Base-by-base conservation (phyloP, 306 rosid genomes). In the Cucurbita moschata region DNA sequence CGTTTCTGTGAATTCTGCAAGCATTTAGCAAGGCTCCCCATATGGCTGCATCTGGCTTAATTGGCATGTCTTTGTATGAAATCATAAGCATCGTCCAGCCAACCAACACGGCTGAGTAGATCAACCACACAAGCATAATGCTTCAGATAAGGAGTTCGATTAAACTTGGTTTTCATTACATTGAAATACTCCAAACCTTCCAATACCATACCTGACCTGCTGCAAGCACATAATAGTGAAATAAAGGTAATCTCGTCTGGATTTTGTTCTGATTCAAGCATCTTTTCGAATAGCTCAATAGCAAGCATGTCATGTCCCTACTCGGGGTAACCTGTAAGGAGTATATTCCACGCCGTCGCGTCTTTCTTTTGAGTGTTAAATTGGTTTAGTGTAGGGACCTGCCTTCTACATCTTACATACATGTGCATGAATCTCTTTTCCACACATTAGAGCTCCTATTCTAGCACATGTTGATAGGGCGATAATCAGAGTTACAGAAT, bases 21-120 rank as follows among this genome's bases (percentile, higher is more conserved):
- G 93, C 93, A 75, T 90, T 93, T 76, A 93, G 71, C 67, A 93
- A 83, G 70, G 96, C 98, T 72, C 97, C 98, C 96, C 98, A 93
- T 79, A 93, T 82, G 71, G 97, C 90, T 10, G 93, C 80, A 65
- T 90, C 98, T 43, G 93, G 93, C 77, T 77, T 78, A 46, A 90
- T 76, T 40, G 98, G 88, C 86, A 90, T 90, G 54, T 84, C 83
- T 78, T 78, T 81, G 81, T 79, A 93, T 87, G 77, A 90, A 88
- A 55, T 76, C 90, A 51, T 85, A 79, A 55, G 94, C 97, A 18
- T 82, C 87, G 37, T 86, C 87, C 77, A 93, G 80, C 40, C 52
- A 77, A 58, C 97, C 96, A 40, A 88, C 86, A 40, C 92, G 93
- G 16, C 98, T 96, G 64, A 90, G 88, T 63, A 93, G 86, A 86